Percentiles rank a stretch among this genome's conserved stretches.
Conservation (phyloP, 441 rosid genomes). For the Geranium incanum region DNA sequence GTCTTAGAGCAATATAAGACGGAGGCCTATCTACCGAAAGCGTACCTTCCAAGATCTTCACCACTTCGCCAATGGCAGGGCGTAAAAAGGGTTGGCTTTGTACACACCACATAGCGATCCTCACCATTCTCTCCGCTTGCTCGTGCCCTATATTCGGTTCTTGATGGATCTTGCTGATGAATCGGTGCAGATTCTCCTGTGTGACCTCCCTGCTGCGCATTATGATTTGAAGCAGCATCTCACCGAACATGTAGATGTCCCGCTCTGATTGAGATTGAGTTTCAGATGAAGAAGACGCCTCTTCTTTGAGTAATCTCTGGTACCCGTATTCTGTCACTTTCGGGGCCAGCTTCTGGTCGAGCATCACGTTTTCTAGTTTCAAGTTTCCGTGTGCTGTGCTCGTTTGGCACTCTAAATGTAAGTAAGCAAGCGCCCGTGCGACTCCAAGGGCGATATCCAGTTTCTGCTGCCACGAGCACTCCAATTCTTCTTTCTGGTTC, state of each 20-base stretch:
- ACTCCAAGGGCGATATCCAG: slow-evolving; percentile 34
- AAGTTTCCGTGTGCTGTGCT: slow-evolving; percentile 32
- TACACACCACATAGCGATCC: slow-evolving; percentile 38
- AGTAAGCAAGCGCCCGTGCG: slow-evolving; percentile 33
- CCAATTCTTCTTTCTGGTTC: slow-evolving; percentile 16
- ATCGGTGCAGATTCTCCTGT: slow-evolving; percentile 13
- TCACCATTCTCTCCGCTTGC: slow-evolving; percentile 26
- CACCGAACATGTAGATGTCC: slow-evolving; percentile 34
- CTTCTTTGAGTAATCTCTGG: slow-evolving; percentile 21
- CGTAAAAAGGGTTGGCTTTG: slow-evolving; percentile 33
- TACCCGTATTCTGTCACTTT: slow-evolving; percentile 34
- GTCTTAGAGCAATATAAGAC: slow-evolving; percentile 13
- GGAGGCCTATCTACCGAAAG: slow-evolving; percentile 39
- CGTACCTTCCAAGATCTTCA: slow-evolving; percentile 39
- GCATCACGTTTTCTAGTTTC: slow-evolving; percentile 33
- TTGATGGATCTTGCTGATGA: slow-evolving; percentile 15
- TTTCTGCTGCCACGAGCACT: slow-evolving; percentile 25
- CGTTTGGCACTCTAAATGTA: slow-evolving; percentile 32
- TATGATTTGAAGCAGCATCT: slow-evolving; percentile 31
- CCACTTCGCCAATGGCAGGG: slow-evolving; percentile 38
- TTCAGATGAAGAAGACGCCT: slow-evolving; percentile 28
- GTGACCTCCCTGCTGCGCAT: slow-evolving; percentile 22
- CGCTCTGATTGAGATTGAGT: slow-evolving; percentile 25
- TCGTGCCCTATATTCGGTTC: slow-evolving; percentile 22
- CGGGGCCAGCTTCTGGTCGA: slow-evolving; percentile 29